Evolutionary conservation across 2,329 filamentous ascomycete genomes (phyloP).

Genomic region (Nannizzia gypsea): DNA sequence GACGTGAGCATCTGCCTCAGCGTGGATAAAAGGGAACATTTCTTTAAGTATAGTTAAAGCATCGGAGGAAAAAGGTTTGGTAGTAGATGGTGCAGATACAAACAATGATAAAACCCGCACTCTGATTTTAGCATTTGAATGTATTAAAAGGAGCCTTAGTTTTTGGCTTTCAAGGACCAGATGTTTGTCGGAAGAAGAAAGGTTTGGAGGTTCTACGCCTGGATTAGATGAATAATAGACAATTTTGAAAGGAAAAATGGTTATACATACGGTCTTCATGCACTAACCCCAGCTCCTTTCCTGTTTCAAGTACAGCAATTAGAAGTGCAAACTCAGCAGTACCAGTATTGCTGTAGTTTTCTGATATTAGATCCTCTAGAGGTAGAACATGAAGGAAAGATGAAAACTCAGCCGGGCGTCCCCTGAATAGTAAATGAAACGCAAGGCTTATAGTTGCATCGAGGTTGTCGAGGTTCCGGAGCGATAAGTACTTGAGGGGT

Average conservation of each 20-base stretch:
- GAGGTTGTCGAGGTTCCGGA: constrained; percentile 26
- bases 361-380: constrained; percentile 38
- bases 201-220: constrained; percentile 10
- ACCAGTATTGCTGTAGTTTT: constrained; percentile 36
- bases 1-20: constrained; percentile 76
- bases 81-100: constrained; percentile 61
- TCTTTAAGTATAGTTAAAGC: constrained; percentile 52
- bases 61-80: constrained; percentile 54
- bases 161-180: constrained; percentile 27
- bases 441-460: constrained; percentile 28
- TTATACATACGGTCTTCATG: constrained; percentile 48
- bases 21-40: constrained; percentile 60
- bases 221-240: background rate
- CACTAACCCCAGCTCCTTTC: constrained; percentile 58
- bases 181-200: constrained; percentile 7
- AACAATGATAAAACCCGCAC: constrained; percentile 73
- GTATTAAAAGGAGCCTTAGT: constrained; percentile 29
- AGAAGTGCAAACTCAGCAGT: constrained; percentile 48
- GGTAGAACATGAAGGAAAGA: constrained; percentile 48
- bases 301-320: constrained; percentile 56
- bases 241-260: background rate
- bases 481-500: constrained; percentile 27
- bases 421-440: constrained; percentile 26
- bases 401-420: constrained; percentile 25
- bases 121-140: constrained; percentile 53